Conservation (phyloP, 2,329 filamentous ascomycete species). For the Aureobasidium melanogenum region DNA sequence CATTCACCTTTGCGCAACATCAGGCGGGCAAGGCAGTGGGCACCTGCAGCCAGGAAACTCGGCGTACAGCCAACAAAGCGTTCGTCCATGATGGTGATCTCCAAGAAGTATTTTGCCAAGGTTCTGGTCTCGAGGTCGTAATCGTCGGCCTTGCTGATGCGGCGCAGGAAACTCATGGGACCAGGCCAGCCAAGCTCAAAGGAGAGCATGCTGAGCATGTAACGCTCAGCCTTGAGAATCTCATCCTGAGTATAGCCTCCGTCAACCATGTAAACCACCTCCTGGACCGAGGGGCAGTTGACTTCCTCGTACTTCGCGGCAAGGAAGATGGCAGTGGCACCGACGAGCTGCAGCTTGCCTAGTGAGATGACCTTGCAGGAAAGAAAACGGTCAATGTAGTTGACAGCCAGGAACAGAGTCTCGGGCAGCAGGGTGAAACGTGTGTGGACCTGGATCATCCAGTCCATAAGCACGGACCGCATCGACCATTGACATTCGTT, state of each 20-base stretch:
- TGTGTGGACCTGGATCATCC: conserved; percentile 91
- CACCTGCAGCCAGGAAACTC: conserved; percentile 82
- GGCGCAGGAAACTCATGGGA: conserved; percentile 93
- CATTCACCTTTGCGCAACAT: conserved; percentile 88
- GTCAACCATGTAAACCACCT: conserved; percentile 99
- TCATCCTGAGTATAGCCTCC: conserved; percentile 81
- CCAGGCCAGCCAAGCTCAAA: conserved; percentile 98
- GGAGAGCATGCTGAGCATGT: conserved; percentile 94
- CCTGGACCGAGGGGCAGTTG: conserved; percentile 86
- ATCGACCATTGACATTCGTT: conserved; percentile 99
- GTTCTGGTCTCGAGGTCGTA: conserved; percentile 95
- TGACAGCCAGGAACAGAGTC: conserved; percentile 88
- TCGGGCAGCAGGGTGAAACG: conserved; percentile 87
- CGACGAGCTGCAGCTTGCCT: conserved; percentile 89
- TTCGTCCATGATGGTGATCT: conserved; percentile 96
- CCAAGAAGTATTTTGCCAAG: conserved; percentile 93
- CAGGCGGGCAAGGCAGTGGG: conserved; percentile 81
- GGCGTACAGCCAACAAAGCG: conserved; percentile 86
- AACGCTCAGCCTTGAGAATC: conserved; percentile 92
- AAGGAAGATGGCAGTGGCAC: conserved; percentile 89
- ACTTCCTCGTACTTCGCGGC: conserved; percentile 99
- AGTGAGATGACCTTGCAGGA: conserved; percentile 91
- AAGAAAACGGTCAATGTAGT: conserved; percentile 95
- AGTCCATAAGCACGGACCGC: conserved; percentile 94
- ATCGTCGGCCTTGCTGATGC: conserved; percentile 97